Base-by-base conservation (phyloP, 2,329 filamentous ascomycete species). In the Diaporthe velutina region DNA sequence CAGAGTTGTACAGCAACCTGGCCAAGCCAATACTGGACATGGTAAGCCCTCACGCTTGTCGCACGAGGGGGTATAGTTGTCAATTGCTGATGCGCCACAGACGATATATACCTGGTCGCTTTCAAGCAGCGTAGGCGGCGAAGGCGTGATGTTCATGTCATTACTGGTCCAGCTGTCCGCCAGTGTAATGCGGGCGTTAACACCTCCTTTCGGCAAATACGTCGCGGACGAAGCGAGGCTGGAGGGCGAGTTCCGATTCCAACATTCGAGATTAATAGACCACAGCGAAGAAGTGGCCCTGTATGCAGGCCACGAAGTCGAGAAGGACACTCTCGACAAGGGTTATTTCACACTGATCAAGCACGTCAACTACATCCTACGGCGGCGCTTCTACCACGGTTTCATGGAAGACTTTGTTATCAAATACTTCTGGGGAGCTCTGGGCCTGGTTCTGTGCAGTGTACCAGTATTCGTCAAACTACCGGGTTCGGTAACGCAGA, bases 331-430 rank as follows among this genome's bases (percentile, higher is more conserved):
- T 0, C 88, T 99, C 71, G 97, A 99, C 84, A 98, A 98, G 86
- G 96, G 97, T 22, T 99, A 99, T 84, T 99, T 99, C 82, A 99
- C 97, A 2, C 89, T 99, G 50, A 99, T 99, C 86, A 98, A 98
- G 85, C 97, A 99, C 84, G 96, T 99, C 82, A 99, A 99, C 84
- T 93, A 98, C 81, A 98, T 98, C 78, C 86, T 99, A 76, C 90
- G 96, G 52, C 90, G 95, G 76, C 91, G 97, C 66, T 94, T 99
- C 83, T 98, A 98, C 83, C 96, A 99, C 83, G 96, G 96, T n/a
- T 93, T 99, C 80, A 98, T 98, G 96, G 97, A 99, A 83, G 97
- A 99, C 83, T 99, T 98, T 84, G 95, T 98, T 74, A 98, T 99
- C 84, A 99, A 99, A 84, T 99, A 99, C 83, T 97, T 98, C 85